Evolutionary conservation across 768 basidiomycete genomes (phyloP), one percentile per base, ranked within the genome.

Genomic region (Tricholoma flavovirens): DNA sequence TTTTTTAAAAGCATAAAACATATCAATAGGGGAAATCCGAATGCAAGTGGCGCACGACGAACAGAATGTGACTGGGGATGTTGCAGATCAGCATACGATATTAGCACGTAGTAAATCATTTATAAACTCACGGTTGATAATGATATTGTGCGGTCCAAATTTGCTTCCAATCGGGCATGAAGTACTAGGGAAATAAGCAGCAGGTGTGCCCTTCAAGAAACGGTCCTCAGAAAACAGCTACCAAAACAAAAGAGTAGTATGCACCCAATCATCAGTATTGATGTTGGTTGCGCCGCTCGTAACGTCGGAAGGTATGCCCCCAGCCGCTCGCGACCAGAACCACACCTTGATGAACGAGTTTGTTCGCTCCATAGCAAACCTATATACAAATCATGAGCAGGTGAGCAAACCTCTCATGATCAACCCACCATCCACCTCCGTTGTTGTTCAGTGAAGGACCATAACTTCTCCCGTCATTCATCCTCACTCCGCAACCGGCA

Each of bases 301-400:
- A 12, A 84, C 74, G 59, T 80, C 83, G 7, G 66, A 59, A 1
- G 83, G 84, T 22, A 81, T 71, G 33, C 62, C 62, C 12, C 65
- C 62, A 24, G 64, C 74, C 49, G 68, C 70, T 42, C 84, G 75
- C 0, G 83, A 73, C 84, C 85, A 90, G 71, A 87, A 89, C 81
- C 83, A 90, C 48, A 88, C 73, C 58, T 83, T 85, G 64, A 89
- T 82, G 64, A 75, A 81, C 4, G 64, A 62, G 21, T 67, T 59
- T 0, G 84, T 84, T 33, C 85, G 77, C 64, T 87, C 83, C 63
- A 86, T 72, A 0, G 84, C 86, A 66, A 76, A 86, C 80, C 81
- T 86, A 59, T 86, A 59, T 19, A 4, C 35, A 35, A 40, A 8
- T 29, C 24, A 26, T 52, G 15, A 32, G 30, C 5, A 10, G 15